Evolutionary conservation across 352 stramenopile genomes (phyloP), one percentile per base, ranked within the genome.

Genomic region (Phytophthora melonis): DNA sequence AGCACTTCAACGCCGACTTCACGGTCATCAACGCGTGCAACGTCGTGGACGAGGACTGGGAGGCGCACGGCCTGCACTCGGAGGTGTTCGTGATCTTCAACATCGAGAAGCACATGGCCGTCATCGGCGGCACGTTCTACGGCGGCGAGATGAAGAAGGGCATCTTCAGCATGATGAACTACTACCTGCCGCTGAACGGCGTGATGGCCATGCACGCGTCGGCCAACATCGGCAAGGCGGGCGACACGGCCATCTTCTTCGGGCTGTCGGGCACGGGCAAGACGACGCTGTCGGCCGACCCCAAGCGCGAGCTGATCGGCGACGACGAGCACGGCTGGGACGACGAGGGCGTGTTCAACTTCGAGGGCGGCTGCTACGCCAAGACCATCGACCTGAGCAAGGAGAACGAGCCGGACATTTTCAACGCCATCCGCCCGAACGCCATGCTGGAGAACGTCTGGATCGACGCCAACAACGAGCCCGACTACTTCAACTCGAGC

Each of bases 151-250:
- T 99, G 87, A 99, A 99, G 87, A 99, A 99, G 84, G 97, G 97
- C 39, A 99, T 99, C 77, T 99, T 99, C 76, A 96, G 85, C 57
- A 92, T 99, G 80, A 99, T 99, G 97, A 99, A 99, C 86, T 99
- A 99, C 87, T 98, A 91, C 90, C 82, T 99, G 47, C 97, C 97
- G 23, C 89, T 99, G 68, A 82, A 98, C 39, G 93, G 95, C 65
- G 94, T 98, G 77, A 97, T 99, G 82, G 84, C 98, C 58, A 99
- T 99, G 98, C 98, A 99, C 87, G 99, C 96, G 78, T 98, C 93
- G 56, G 95, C 97, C 59, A 99, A 99, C 90, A 98, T 98, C 72
- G 96, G 97, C 66, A 98, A 98, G 82, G 84, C 92, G 54, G 97
- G 96, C 41, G 96, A 99, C 86, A 98, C 97, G 23, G 96, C 97